Evolutionary conservation across 306 rosid genomes (phyloP).

Genomic region (Prosopis cineraria): DNA sequence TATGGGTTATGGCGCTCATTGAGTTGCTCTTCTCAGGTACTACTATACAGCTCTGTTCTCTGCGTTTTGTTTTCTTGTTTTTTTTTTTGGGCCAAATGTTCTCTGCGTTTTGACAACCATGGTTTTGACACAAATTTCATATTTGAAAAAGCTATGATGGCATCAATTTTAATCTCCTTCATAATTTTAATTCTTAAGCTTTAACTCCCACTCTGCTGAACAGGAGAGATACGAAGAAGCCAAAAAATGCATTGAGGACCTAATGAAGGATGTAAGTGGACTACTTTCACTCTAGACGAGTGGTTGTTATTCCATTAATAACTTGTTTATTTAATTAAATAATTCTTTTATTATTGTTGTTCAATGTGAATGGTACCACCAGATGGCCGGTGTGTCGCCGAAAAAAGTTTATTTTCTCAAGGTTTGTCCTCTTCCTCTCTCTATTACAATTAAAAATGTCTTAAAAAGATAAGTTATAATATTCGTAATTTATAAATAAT

Average conservation of each 20-base stretch:
- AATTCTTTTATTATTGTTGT: neutral
- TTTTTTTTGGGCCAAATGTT: too few species aligned
- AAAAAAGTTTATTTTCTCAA: neutral
- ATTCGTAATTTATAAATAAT: too few species aligned
- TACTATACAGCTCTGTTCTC: too few species aligned
- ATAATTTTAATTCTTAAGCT: too few species aligned
- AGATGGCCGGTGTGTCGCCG: neutral
- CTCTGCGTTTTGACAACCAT: too few species aligned
- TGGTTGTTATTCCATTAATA: neutral
- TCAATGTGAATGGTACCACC: neutral
- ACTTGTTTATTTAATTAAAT: neutral
- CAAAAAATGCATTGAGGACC: neutral
- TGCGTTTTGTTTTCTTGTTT: too few species aligned
- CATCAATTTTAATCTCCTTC: neutral
- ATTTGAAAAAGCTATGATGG: neutral
- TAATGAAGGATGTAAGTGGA: neutral
- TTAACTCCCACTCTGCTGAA: too few species aligned
- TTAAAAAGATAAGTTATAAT: too few species aligned
- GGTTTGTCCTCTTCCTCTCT: neutral
- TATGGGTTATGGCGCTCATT: too few species aligned
- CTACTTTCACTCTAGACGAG: neutral
- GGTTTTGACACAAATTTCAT: too few species aligned
- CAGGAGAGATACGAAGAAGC: neutral
- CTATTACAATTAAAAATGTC: too few species aligned
- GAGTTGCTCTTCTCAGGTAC: too few species aligned